Base-by-base conservation (phyloP, 306 rosid genomes). In the Leucaena leucocephala region DNA sequence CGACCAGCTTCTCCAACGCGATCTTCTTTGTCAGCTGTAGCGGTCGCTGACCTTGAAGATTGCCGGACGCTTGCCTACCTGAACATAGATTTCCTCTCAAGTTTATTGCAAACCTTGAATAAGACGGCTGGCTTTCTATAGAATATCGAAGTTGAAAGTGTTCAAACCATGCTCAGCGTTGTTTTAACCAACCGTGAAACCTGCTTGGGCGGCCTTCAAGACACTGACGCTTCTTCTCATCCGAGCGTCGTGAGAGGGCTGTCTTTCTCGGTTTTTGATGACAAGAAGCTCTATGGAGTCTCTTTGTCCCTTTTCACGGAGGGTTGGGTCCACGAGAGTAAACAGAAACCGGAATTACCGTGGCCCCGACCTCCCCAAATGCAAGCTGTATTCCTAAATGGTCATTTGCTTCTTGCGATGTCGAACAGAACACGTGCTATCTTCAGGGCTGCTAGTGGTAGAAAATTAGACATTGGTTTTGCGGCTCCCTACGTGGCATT, bases 111-210 rank as follows among this genome's bases (percentile, higher is more conserved):
- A 65, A 84, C 87, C 0, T 84, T 91, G 6, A 83, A 83, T 59
- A 9, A 49, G 4, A 78, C 86, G 2, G 76, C 71, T 1, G 19
- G 7, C 1, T 7, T 55, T 17, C 76, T 93, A 5, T 63, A 88
- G 7, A 72, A 35, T 45, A 34, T 72, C 8, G 77, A 85, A 69
- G 93, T 94, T 11, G 88, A 89, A 14, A 85, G 88, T 2, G 55
- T 91, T 19, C 94, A 88, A 76, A 84, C 91, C 0, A 35, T 84
- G 17, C 84, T 93, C n/a, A 91, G 97, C 44, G 97, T 91, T 38
- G 80, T 88, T 39, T 61, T 89, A 48, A 91, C 98, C 3, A 93
- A 93, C 80, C 89, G 87, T 59, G 90, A 91, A 71, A 93, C 98
- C 0, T 93, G 97, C 72, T 21, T 78, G 49, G 98, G 91, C 7